A percentile compares a stretch with the other conserved stretches of the same genome.
These are phyloP conservation scores for Macrolepiota fuliginosa DNA, from an alignment of 768 basidiomycete species.

Conservation along the genomic window DNA sequence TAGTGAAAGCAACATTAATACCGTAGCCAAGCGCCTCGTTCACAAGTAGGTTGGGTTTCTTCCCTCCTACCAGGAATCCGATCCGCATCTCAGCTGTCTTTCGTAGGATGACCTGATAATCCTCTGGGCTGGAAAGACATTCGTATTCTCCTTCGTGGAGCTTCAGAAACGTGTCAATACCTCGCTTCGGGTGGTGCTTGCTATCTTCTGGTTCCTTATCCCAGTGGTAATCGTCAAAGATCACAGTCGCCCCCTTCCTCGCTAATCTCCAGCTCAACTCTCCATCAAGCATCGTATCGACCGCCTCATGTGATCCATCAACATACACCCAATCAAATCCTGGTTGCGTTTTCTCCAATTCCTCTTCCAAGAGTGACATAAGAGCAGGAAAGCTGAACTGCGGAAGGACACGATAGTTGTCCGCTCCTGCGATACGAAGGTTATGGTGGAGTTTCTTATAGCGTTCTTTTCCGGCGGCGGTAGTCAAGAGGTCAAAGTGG, in stretches of 20 bases:
- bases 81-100: constrained; percentile 53
- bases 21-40: constrained; percentile 37
- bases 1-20: constrained; percentile 45
- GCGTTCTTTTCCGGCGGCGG: constrained; percentile 45
- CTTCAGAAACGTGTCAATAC: constrained; percentile 51
- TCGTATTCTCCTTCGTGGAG: constrained; percentile 51
- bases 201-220: constrained; percentile 43
- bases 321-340: constrained; percentile 62
- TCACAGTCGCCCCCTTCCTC: constrained; percentile 44
- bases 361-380: constrained; percentile 45
- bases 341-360: constrained; percentile 28
- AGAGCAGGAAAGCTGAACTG: constrained; percentile 55
- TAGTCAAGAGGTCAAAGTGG: constrained; percentile 54
- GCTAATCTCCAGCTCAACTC: constrained; percentile 59
- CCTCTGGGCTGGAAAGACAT: constrained; percentile 28
- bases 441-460: constrained; percentile 44
- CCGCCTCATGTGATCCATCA: constrained; percentile 58
- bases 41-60: background rate
- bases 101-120: constrained; percentile 52
- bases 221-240: constrained; percentile 63
- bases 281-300: constrained; percentile 60
- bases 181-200: constrained; percentile 52
- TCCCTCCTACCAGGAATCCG: constrained; percentile 39
- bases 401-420: constrained; percentile 39
- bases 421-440: constrained; percentile 39